These are phyloP conservation scores for Rhododendron molle DNA, from an alignment of 148 eudicot species.

Conservation along the genomic window DNA sequence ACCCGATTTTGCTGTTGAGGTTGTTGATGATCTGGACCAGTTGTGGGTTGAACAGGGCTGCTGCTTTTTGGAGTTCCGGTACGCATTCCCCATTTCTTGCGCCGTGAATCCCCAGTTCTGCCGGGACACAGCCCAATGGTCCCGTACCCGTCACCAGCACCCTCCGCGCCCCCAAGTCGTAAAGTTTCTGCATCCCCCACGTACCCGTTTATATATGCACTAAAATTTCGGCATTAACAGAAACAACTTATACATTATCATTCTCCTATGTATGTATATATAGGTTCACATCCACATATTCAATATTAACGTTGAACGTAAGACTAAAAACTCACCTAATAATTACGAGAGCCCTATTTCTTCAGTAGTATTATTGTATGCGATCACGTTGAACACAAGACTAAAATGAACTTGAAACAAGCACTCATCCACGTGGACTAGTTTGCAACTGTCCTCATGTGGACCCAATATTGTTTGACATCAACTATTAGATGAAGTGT, in stretches of 20 bases:
- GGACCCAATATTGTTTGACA: too few species aligned
- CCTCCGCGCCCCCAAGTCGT: constrained; percentile 29
- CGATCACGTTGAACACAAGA: too few species aligned
- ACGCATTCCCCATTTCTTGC: constrained; percentile 27
- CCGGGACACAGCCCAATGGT: constrained; percentile 41
- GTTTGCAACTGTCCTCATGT: too few species aligned
- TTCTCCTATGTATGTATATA: too few species aligned
- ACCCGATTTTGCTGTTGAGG: constrained; percentile 24
- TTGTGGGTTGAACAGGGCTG: constrained; percentile 32
- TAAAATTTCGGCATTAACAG: background rate
- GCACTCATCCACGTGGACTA: too few species aligned
- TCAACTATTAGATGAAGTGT: too few species aligned
- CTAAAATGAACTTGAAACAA: too few species aligned
- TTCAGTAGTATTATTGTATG: too few species aligned
- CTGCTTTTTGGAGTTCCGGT: constrained; percentile 24
- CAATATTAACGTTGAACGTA: too few species aligned
- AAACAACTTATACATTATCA: background rate
- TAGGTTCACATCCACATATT: too few species aligned
- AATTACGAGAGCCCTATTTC: too few species aligned
- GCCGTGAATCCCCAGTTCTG: constrained; percentile 20
- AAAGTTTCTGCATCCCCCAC: constrained; percentile 18
- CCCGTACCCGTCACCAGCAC: constrained; percentile 43
- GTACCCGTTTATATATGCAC: background rate
- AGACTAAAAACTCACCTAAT: too few species aligned
- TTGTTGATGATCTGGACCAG: constrained; percentile 16